Base-by-base conservation (phyloP, 2,329 filamentous ascomycete species). In the Onygenales sp. region DNA sequence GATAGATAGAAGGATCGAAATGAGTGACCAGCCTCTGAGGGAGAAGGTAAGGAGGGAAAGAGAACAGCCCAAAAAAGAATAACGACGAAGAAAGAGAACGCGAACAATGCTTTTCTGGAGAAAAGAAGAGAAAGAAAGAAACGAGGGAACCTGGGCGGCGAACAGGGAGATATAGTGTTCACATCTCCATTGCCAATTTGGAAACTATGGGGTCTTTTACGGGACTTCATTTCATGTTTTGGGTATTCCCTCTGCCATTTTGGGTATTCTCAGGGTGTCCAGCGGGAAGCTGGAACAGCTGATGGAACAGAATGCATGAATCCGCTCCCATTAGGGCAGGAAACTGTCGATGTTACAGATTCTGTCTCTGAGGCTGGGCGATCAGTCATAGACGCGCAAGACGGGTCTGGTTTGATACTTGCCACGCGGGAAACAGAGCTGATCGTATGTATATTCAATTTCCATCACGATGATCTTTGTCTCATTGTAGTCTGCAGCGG, bases 21-120 rank as follows among this genome's bases (percentile, higher is more conserved):
- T 17, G 51, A 53, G 51, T 43, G 51, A 42, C 51, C 51, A 53
- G 51, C 51, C 51, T 43, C 51, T 53, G 31, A 6, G 37, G 42
- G 27, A 52, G 11, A 43, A 54, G 21, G 21, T 37, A 44, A 40
- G 21, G 17, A 45, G 32, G n/a, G 8, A 27, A 44, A 39, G 13
- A 39, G 48, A 51, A 33, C n/a, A 21, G 37, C 36, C 51, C 10
- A 31, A 31, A 44, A 21, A 46, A 47, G 21, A 27, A 47, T 11
- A 43, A 21, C n/a, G 10, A 13, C 9, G 32, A 52, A 34, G 13
- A 34, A 34, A 11, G 39, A 45, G 42, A 37, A 27, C 33, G 31
- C 36, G 46, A 21, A 2, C 27, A 7, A 14, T 33, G 13, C 21
- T 27, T 27, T 27, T 27, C 21, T 27, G 21, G 21, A 27, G 21